Evolutionary conservation across 208 protist species (phyloP).

Genomic region (Leishmania mexicana): DNA sequence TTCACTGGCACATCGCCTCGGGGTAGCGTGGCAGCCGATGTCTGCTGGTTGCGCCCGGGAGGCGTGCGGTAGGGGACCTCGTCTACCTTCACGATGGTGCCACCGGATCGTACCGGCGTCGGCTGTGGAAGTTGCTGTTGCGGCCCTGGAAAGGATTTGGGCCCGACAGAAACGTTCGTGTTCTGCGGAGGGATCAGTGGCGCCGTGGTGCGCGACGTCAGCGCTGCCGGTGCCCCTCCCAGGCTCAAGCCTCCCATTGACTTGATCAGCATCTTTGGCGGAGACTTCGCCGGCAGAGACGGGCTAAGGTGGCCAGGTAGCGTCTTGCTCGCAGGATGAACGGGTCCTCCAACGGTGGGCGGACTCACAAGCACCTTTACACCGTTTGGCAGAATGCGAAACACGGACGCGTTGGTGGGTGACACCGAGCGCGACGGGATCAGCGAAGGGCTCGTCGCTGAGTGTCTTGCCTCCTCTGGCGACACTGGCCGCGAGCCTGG

Average conservation of each 20-base stretch:
- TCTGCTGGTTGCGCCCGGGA: not conserved
- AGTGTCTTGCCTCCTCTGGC: slow-evolving; percentile 9
- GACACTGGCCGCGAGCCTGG: slow-evolving; percentile 39
- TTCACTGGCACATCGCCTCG: not conserved
- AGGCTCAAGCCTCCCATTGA: slow-evolving; percentile 11
- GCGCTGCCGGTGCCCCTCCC: not conserved
- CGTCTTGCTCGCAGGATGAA: slow-evolving; percentile 16
- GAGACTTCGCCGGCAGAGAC: slow-evolving; percentile 22
- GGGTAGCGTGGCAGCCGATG: slow-evolving; percentile 19
- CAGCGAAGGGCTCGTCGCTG: slow-evolving; percentile 10
- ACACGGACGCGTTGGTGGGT: slow-evolving; percentile 28
- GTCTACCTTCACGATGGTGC: not conserved
- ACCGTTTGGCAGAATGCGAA: slow-evolving; percentile 42
- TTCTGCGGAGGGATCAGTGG: slow-evolving; percentile 28
- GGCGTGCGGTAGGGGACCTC: not conserved
- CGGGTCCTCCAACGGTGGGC: slow-evolving; percentile 35
- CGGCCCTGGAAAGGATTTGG: slow-evolving; percentile 10
- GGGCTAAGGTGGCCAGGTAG: slow-evolving; percentile 14
- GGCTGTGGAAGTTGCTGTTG: slow-evolving; percentile 13
- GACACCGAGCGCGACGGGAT: slow-evolving; percentile 27
- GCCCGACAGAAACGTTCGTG: slow-evolving; percentile 20
- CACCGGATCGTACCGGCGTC: slow-evolving; percentile 1
- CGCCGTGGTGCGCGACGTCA: slow-evolving; percentile 13
- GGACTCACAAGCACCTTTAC: slow-evolving; percentile 59
- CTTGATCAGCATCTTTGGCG: slow-evolving; percentile 33